These are phyloP conservation scores for Podila verticillata DNA, from an alignment of 192 early-diverging fungal genomes.

Conservation along the genomic window DNA sequence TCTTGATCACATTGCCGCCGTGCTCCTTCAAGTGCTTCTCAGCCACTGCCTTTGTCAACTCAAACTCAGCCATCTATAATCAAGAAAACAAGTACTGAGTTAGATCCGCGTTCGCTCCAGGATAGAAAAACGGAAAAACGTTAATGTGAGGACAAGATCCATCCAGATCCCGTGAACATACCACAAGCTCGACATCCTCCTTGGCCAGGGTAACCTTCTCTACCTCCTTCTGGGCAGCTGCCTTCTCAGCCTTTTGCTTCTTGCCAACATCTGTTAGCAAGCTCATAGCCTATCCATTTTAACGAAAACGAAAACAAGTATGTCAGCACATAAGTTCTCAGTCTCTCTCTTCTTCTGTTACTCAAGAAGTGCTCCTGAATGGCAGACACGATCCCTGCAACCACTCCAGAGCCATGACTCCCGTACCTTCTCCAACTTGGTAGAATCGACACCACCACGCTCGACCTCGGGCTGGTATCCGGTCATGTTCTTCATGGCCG, in stretches of 20 bases:
- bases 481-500: conserved; percentile 65
- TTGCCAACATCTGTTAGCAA: conserved; percentile 44
- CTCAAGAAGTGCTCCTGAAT: no score
- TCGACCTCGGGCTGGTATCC: conserved; percentile 57
- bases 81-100: neutral
- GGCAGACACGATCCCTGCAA: no score
- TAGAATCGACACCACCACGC: conserved; percentile 57
- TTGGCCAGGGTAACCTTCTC: conserved; percentile 53
- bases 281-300: conserved; percentile 38
- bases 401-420: no score
- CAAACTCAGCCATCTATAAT: conserved; percentile 56
- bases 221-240: conserved; percentile 40
- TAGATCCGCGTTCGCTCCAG: neutral
- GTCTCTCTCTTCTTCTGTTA: no score
- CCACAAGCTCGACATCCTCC: conserved; percentile 59
- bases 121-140: no score
- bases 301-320: no score
- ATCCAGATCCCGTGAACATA: conserved; percentile 2
- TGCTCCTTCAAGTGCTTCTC: conserved; percentile 60
- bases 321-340: no score
- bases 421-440: conserved; percentile 61
- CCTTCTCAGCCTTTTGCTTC: conserved; percentile 48
- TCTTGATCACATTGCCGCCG: conserved; percentile 55
- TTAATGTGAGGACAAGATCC: no score
- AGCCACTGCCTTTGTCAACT: conserved; percentile 56